phyloP scores from a whole-genome alignment of 176 grass and related monocot genomes.

The Secale cereale region DNA sequence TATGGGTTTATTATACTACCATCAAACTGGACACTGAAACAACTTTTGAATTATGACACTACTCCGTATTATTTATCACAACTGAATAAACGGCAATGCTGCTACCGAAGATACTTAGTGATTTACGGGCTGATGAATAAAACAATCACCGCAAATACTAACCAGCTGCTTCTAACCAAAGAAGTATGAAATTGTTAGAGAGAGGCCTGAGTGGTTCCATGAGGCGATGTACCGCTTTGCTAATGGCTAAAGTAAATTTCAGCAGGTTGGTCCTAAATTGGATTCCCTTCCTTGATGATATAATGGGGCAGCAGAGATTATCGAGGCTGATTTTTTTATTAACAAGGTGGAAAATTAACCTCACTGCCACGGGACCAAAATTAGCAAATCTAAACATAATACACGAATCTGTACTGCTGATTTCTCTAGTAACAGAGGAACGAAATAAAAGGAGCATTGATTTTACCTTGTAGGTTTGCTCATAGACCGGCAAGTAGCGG shows the following conservation, averaged over 20 bases:
- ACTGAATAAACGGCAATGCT: neutral
- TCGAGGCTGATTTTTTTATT: neutral
- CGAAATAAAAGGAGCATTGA: neutral
- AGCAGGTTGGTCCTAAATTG: neutral
- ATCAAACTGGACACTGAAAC: conserved; percentile 10
- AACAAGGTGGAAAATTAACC: neutral
- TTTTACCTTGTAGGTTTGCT: conserved; percentile 93
- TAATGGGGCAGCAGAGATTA: conserved; percentile 13
- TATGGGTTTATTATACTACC: neutral
- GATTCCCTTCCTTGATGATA: neutral
- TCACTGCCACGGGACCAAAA: neutral
- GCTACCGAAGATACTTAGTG: neutral
- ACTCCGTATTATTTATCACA: neutral
- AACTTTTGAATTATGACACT: no score
- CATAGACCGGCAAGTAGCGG: conserved; percentile 84
- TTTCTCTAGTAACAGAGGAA: neutral
- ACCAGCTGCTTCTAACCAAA: neutral
- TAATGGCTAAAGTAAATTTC: neutral
- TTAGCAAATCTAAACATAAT: neutral
- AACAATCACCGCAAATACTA: neutral
- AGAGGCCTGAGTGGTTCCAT: neutral
- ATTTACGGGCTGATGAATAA: neutral
- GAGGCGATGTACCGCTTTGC: neutral
- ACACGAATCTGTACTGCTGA: neutral
- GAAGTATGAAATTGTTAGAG: neutral